A percentile compares a stretch with the other conserved stretches of the same genome.
phyloP scores from a whole-genome alignment of 228 moss, liverwort and hornwort genomes.

The Sphagnum magellanicum region DNA sequence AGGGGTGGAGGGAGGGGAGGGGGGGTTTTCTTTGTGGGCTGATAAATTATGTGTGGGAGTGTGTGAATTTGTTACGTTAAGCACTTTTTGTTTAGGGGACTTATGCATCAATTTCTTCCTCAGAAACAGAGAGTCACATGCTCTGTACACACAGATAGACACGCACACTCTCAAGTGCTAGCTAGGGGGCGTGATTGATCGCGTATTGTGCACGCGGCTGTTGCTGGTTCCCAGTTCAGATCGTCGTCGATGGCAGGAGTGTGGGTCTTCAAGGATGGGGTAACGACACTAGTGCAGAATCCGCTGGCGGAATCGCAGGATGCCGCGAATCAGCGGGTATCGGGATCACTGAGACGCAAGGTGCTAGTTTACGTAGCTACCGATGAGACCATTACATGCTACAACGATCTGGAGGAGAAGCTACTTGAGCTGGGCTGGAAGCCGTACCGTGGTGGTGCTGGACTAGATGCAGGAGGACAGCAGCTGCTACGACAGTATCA shows the following conservation, averaged over 20 bases:
- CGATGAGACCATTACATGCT: constrained; percentile 34
- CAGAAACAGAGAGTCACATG: no score
- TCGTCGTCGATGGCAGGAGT: constrained; percentile 31
- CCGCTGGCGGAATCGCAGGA: constrained; percentile 21
- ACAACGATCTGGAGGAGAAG: constrained; percentile 34
- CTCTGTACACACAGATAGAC: no score
- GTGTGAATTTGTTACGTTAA: no score
- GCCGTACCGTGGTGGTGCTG: constrained; percentile 15
- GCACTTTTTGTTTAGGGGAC: no score
- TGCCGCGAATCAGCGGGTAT: not conserved
- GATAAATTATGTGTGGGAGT: no score
- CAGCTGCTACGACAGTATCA: constrained; percentile 48
- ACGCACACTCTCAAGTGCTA: no score
- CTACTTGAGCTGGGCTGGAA: constrained; percentile 28
- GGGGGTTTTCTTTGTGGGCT: no score
- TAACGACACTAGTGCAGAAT: constrained; percentile 30
- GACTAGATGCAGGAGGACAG: constrained; percentile 7
- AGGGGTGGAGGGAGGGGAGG: no score
- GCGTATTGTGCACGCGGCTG: no score
- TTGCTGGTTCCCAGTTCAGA: no score
- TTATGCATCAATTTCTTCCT: no score
- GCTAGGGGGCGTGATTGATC: no score
- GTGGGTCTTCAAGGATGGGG: constrained; percentile 51
- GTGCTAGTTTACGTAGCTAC: constrained; percentile 30
- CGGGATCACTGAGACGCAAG: constrained; percentile 22